Evolutionary conservation across 192 early-diverging fungal genomes (phyloP), one percentile per base, ranked within the genome.

Genomic region (Entomortierella parvispora): DNA sequence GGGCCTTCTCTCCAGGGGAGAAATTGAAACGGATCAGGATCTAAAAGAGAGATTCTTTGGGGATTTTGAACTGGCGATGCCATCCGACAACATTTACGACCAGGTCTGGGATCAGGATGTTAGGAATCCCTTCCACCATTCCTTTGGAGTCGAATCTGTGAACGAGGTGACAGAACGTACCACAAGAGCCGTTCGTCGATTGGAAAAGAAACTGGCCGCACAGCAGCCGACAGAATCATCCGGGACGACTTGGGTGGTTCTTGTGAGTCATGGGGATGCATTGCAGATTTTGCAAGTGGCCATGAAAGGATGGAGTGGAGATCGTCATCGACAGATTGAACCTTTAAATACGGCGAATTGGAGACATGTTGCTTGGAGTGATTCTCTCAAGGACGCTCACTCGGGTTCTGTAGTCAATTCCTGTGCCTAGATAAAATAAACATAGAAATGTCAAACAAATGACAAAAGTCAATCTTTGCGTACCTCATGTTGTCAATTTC

Each of bases 31-130:
- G 10, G 62, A 59, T 17, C 47, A 59, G 2, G 63, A 65, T 12
- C 83, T 90, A n/a, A 71, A 85, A 22, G 88, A 90, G 49, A 74
- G 88, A 14, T 81, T 69, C 44, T 90, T 86, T 76, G 88, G 88
- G 12, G 68, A 84, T 9, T 85, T 83, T 55, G 88, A 90, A 43
- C 82, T 87, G 72, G 49, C 64, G 26, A 77, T 55, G 2, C 60
- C 65, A 4, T 62, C 75, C 9, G 83, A 82, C 20, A 46, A 58
- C 10, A 58, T 78, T 11, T 90, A 90, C 43, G 37, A 68, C 1
- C 10, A 11, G 2, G 82, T 83, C 2, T 90, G 86, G 85, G 60
- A 37, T 0, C 69, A 68, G 25, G 88, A 90, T 55, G 72, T 45
- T 0, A 22, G 34, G 29, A 48, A 68, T 9, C 61, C 59, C 2